Percentiles rank a stretch among this genome's conserved stretches.
Conservation (phyloP, 352 stramenopile species). For the Aphanomyces stellatus region DNA sequence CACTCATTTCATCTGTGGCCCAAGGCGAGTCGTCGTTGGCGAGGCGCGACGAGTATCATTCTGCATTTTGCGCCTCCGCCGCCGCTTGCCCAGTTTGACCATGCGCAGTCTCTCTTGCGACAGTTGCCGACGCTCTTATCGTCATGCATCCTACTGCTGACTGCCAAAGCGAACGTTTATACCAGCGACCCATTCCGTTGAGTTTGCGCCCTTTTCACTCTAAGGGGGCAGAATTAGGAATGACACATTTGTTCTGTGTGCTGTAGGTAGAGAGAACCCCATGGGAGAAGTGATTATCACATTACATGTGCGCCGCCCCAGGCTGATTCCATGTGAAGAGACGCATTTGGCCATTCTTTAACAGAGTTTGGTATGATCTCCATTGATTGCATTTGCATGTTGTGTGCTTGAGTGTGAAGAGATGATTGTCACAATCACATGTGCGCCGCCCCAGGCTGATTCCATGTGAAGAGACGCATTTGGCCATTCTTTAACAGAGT, state of each 20-base stretch:
- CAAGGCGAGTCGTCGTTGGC: neutral
- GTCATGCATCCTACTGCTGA: constrained; percentile 19
- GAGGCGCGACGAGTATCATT: neutral
- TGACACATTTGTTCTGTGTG: constrained; percentile 5
- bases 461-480: constrained; percentile 13
- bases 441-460: constrained; percentile 15
- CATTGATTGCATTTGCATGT: neutral
- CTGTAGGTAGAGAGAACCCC: neutral
- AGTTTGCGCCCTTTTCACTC: constrained; percentile 18
- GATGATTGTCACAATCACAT: constrained; percentile 10
- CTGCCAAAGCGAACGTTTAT: constrained; percentile 20
- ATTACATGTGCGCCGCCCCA: constrained; percentile 20
- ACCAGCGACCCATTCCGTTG: constrained; percentile 21
- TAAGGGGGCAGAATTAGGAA: constrained; percentile 20
- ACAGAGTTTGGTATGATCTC: constrained; percentile 18
- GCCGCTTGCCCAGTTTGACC: neutral
- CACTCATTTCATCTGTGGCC: neutral
- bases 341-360: constrained; percentile 18
- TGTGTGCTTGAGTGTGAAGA: neutral
- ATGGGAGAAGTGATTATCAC: constrained; percentile 22
- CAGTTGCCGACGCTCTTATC: constrained; percentile 17
- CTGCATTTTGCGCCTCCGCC: neutral
- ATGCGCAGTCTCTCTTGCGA: constrained; percentile 19
- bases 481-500: constrained; percentile 5
- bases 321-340: constrained; percentile 16